Percentiles rank a stretch among this genome's conserved stretches.
These are phyloP conservation scores for Fragaria nilgerrensis DNA, from an alignment of 306 rosid species.

Conservation along the genomic window DNA sequence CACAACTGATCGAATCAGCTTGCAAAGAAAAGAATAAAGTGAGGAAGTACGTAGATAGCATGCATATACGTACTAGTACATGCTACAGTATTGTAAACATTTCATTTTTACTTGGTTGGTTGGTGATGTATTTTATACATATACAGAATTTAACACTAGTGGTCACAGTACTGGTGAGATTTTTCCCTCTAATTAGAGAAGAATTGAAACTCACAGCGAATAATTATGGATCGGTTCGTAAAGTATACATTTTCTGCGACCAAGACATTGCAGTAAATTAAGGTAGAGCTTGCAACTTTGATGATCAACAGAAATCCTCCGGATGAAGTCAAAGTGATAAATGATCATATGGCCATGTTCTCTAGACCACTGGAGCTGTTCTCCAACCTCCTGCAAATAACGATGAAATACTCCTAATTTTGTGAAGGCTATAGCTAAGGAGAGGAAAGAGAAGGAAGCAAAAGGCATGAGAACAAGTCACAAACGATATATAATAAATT, in stretches of 20 bases:
- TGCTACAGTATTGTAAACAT: too few relatives aligned
- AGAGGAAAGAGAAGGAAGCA: too few relatives aligned
- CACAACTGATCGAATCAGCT: too few relatives aligned
- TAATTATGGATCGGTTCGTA: constrained; percentile 18
- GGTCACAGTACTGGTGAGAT: constrained; percentile 27
- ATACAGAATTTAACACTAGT: constrained; percentile 38
- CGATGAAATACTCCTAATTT: constrained; percentile 5
- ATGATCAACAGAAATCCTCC: constrained; percentile 33
- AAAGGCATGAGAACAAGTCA: too few relatives aligned
- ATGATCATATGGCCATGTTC: constrained; percentile 54
- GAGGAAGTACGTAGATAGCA: too few relatives aligned
- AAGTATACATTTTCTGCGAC: constrained; percentile 34
- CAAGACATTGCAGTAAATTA: constrained; percentile 21
- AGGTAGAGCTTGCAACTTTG: too few relatives aligned
- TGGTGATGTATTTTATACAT: too few relatives aligned
- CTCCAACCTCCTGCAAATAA: constrained; percentile 21
- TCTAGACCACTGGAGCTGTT: constrained; percentile 37
- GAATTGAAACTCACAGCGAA: constrained; percentile 19
- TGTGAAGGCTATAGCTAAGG: too few relatives aligned
- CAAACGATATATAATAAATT: too few relatives aligned
- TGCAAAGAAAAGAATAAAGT: too few relatives aligned
- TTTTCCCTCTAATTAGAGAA: background rate
- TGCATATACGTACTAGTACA: too few relatives aligned
- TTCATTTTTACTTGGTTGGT: too few relatives aligned
- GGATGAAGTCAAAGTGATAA: constrained; percentile 29